These are phyloP conservation scores for Suillus discolor DNA, from an alignment of 768 basidiomycete genomes.

Conservation along the genomic window DNA sequence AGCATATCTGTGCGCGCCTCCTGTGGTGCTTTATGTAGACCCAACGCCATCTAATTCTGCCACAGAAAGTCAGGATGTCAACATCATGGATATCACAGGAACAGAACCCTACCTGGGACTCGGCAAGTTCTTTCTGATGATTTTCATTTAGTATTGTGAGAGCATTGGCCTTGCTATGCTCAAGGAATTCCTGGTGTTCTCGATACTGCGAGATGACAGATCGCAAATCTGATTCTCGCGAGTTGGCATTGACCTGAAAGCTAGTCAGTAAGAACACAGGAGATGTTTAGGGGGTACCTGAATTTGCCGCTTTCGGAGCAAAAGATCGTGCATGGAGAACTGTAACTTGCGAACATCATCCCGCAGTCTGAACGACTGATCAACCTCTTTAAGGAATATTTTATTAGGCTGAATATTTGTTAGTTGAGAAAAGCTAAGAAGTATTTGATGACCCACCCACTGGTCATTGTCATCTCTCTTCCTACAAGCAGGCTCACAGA, in stretches of 20 bases:
- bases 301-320: neutral
- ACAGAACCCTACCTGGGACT: neutral
- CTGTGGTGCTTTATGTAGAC: neutral
- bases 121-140: neutral
- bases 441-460: neutral
- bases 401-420: neutral
- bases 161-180: neutral
- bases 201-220: no score
- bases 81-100: neutral
- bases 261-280: neutral
- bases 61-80: neutral
- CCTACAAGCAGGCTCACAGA: no score
- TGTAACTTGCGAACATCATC: neutral
- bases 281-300: neutral
- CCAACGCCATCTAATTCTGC: neutral
- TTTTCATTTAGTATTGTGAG: neutral
- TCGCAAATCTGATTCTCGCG: no score
- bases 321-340: neutral
- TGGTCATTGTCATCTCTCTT: no score
- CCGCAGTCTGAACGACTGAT: neutral
- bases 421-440: neutral
- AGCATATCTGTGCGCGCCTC: neutral
- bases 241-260: no score
- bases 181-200: neutral
- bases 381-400: neutral